Conservation (phyloP, 2,329 filamentous ascomycete genomes). For the Colletotrichum musicola region DNA sequence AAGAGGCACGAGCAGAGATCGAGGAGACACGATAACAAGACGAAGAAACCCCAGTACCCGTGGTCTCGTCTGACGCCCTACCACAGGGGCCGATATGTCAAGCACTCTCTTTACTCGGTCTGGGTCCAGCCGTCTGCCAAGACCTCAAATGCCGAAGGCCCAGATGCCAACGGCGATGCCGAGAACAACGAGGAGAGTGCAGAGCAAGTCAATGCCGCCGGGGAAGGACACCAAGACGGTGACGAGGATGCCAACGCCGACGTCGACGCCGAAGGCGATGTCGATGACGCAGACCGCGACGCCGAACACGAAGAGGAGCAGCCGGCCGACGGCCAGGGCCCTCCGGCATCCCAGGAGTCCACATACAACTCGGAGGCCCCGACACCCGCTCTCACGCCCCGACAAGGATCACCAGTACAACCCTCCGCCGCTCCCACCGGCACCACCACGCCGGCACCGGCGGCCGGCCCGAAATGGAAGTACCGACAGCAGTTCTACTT, state of each 20-base stretch:
- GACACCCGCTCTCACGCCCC: constrained; percentile 54
- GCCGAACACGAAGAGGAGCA: constrained; percentile 40
- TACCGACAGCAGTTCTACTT: constrained; percentile 55
- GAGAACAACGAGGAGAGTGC: constrained; percentile 32
- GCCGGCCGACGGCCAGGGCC: constrained; percentile 23
- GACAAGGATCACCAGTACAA: constrained; percentile 52
- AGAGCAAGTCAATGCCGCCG: constrained; percentile 15
- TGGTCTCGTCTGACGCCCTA: constrained; percentile 58
- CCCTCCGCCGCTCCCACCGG: constrained; percentile 43
- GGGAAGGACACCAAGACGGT: constrained; percentile 40
- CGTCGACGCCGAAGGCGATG: constrained; percentile 43
- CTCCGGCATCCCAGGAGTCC: constrained; percentile 27
- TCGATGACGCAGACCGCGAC: constrained; percentile 43
- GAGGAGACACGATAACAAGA: constrained; percentile 17
- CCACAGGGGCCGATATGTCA: constrained; percentile 52
- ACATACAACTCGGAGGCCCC: constrained; percentile 48
- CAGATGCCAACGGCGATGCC: constrained; percentile 23
- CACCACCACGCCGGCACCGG: constrained; percentile 52
- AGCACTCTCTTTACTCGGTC: constrained; percentile 48
- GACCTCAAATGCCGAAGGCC: constrained; percentile 21
- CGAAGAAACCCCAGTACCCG: constrained; percentile 41
- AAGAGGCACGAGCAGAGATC: neutral
- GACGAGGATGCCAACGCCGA: constrained; percentile 45
- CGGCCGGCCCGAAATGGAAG: constrained; percentile 43
- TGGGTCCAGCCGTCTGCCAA: constrained; percentile 43